Evolutionary conservation across 2,329 filamentous ascomycete genomes (phyloP), one percentile per base, ranked within the genome.

Genomic region (Aureobasidium sp.): DNA sequence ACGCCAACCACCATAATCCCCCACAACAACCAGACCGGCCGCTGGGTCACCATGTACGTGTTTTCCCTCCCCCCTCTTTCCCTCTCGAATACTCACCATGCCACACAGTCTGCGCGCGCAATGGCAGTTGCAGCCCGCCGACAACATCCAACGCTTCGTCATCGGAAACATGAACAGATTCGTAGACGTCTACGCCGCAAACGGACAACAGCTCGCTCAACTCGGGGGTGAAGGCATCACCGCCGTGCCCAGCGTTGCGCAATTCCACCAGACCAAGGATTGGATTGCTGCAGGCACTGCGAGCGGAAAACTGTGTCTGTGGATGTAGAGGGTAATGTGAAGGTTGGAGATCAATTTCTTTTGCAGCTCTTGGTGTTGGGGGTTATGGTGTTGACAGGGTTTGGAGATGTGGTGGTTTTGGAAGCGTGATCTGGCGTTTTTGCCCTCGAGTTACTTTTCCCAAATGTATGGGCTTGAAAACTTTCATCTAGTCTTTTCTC

Each of bases 21-120:
- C 11, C 94, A 99, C 69, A 99, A 99, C 69, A 96, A 96, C 69
- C 94, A 99, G 75, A 97, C 92, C 0, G 94, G 93, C 0, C 81
- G 92, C 60, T 96, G 90, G 90, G 91, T 96, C 0, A 95, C 90
- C 0, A 96, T 86, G 80, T 83, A 74, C 67, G 78, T 72, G n/a
- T 83, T 11, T 11, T 19, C 38, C 23, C 33, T 45, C 8, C 23
- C 33, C 37, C 8, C n/a, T 47, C 25, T 47, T 50, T 23, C 46
- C 35, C 31, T 10, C 37, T 25, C 11, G 7, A 27, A 33, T 42
- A 27, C 54, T 58, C 4, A 46, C 43, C n/a, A 10, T 19, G 13
- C 8, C 9, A 33, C 27, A 60, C 43, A 85, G 82, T 67, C 76
- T 88, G 80, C 70, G 95, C 80, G 81, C 94, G 71, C 90, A 96